Conservation (phyloP, 192 early-diverging fungal species). For the Entomortierella parvispora region DNA sequence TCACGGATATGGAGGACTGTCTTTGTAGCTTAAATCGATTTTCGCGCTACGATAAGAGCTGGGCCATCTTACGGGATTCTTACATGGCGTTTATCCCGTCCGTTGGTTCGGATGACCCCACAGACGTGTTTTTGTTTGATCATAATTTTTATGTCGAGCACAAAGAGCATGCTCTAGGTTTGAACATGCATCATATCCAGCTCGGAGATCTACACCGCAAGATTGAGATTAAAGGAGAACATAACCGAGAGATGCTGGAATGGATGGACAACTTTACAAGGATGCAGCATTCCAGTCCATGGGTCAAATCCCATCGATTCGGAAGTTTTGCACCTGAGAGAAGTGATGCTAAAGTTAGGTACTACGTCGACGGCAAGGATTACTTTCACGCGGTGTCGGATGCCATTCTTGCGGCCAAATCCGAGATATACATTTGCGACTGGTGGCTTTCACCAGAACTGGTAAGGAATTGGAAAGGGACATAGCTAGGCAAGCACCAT, state of each 20-base stretch:
- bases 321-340: slow-evolving; percentile 84
- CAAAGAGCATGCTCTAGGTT: slow-evolving; percentile 33
- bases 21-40: slow-evolving; percentile 45
- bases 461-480: slow-evolving; percentile 32
- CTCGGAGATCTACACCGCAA: slow-evolving; percentile 67
- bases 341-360: slow-evolving; percentile 70
- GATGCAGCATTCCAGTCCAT: slow-evolving; percentile 69
- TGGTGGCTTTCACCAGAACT: slow-evolving; percentile 96
- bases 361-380: slow-evolving; percentile 85
- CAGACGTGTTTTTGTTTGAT: slow-evolving; percentile 65
- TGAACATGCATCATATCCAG: slow-evolving; percentile 70
- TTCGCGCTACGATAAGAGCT: slow-evolving; percentile 67
- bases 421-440: slow-evolving; percentile 80
- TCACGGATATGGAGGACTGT: slow-evolving; percentile 61
- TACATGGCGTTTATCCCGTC: slow-evolving; percentile 64
- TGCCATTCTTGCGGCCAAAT: slow-evolving; percentile 73
- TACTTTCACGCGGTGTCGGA: slow-evolving; percentile 84
- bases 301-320: slow-evolving; percentile 72
- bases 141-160: slow-evolving; percentile 46
- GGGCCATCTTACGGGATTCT: slow-evolving; percentile 83
- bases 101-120: slow-evolving; percentile 51
- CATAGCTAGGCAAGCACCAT: too few species aligned
- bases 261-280: slow-evolving; percentile 70
- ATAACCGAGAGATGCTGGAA: slow-evolving; percentile 73
- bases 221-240: slow-evolving; percentile 75